A percentile compares a stretch with the other conserved stretches of the same genome.
phyloP scores from a whole-genome alignment of 805 yeast species.

The Lachancea waltii region DNA sequence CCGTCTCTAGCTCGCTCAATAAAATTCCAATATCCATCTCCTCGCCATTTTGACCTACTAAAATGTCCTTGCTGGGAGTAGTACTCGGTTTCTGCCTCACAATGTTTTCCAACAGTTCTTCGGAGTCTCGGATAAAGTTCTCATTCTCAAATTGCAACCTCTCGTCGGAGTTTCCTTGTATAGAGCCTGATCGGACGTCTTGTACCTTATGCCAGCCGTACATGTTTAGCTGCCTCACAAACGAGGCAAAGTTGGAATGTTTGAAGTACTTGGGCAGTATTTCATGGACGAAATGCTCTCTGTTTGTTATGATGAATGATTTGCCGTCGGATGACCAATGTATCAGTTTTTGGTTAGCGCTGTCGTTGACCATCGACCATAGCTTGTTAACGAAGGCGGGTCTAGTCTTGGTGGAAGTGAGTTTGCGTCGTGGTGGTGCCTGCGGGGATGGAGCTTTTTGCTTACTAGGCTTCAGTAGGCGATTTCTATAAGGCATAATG shows the following conservation, averaged over 20 bases:
- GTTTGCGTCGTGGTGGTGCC: constrained; percentile 12
- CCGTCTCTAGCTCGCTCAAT: constrained; percentile 63
- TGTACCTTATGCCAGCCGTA: constrained; percentile 99
- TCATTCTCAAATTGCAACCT: constrained; percentile 86
- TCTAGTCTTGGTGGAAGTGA: constrained; percentile 41
- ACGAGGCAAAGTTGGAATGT: constrained; percentile 90
- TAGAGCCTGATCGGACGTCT: constrained; percentile 74
- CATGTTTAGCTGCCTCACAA: constrained; percentile 95
- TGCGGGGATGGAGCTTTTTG: constrained; percentile 4
- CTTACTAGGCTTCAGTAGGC: constrained; percentile 3
- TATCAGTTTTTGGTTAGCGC: constrained; percentile 59
- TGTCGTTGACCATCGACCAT: constrained; percentile 94
- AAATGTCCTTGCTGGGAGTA: constrained; percentile 13
- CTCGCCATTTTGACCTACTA: constrained; percentile 17
- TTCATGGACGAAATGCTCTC: constrained; percentile 74
- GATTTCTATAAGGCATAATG: constrained; percentile 9
- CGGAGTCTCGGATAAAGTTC: constrained; percentile 66
- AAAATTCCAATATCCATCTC: constrained; percentile 28
- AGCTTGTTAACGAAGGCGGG: constrained; percentile 91
- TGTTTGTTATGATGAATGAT: constrained; percentile 74
- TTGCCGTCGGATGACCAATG: constrained; percentile 83
- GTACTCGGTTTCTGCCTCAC: constrained; percentile 57
- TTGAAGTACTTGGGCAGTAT: constrained; percentile 90
- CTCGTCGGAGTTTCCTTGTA: constrained; percentile 59
- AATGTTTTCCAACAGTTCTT: constrained; percentile 79